A percentile compares a stretch with the other conserved stretches of the same genome.
phyloP scores from a whole-genome alignment of 805 yeast genomes.

The Starmerella bacillaris region DNA sequence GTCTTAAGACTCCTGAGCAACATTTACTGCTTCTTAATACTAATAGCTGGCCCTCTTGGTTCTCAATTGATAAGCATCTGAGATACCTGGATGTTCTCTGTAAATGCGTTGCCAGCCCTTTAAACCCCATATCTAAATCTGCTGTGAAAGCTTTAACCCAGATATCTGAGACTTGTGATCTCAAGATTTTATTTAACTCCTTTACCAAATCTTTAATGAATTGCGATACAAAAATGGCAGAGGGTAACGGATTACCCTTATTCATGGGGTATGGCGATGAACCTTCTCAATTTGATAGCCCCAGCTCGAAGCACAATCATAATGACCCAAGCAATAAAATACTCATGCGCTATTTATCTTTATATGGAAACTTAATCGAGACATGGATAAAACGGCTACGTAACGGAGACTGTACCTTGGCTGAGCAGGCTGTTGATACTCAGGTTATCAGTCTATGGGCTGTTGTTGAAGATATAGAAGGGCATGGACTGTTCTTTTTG shows the following conservation, averaged over 20 bases:
- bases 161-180: constrained; percentile 7
- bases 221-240: constrained; percentile 7
- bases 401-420: constrained; percentile 13
- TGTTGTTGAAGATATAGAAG: constrained; percentile 85
- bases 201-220: constrained; percentile 12
- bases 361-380: constrained; percentile 62
- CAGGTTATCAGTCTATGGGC: constrained; percentile 38
- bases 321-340: neutral
- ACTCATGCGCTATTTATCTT: constrained; percentile 24
- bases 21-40: constrained; percentile 21
- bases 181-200: constrained; percentile 8
- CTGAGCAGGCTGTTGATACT: constrained; percentile 7
- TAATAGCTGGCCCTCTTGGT: constrained; percentile 58
- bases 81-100: constrained; percentile 58
- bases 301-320: too few relatives aligned
- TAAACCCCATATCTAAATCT: constrained; percentile 3
- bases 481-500: constrained; percentile 79
- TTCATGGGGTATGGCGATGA: neutral
- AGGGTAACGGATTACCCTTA: neutral
- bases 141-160: constrained; percentile 8
- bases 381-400: constrained; percentile 43
- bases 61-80: constrained; percentile 34
- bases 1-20: constrained; percentile 10
- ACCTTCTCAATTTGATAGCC: neutral
- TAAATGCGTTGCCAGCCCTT: constrained; percentile 21